phyloP scores from a whole-genome alignment of 257 asterid species.

The Solanum peruvianum region DNA sequence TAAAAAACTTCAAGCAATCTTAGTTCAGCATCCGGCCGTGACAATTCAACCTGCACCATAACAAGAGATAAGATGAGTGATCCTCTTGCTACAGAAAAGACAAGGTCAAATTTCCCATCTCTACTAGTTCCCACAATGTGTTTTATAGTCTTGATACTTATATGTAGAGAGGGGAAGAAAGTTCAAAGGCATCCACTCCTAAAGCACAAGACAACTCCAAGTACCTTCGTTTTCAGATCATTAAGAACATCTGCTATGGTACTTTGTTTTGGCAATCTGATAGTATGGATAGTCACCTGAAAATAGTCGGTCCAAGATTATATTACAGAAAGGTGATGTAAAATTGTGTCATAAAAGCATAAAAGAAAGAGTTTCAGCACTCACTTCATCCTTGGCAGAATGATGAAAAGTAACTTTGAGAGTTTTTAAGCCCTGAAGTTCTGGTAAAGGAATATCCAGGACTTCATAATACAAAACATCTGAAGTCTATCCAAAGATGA shows the following conservation, averaged over 20 bases:
- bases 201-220: not conserved
- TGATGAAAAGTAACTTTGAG: slow-evolving; percentile 83
- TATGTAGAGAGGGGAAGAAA: not conserved
- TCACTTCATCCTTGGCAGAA: slow-evolving; percentile 80
- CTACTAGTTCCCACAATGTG: not conserved
- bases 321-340: not conserved
- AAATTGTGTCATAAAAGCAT: not conserved
- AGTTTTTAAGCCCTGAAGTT: slow-evolving; percentile 82
- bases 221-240: slow-evolving; percentile 63
- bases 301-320: slow-evolving; percentile 7
- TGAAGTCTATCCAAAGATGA: slow-evolving; percentile 34
- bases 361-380: slow-evolving; percentile 4
- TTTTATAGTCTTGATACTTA: not conserved
- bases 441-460: slow-evolving; percentile 88
- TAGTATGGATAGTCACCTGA: slow-evolving; percentile 63
- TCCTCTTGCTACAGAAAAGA: not conserved
- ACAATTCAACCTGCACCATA: slow-evolving; percentile 59
- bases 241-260: slow-evolving; percentile 68
- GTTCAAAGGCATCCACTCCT: not conserved
- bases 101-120: not conserved
- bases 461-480: slow-evolving; percentile 91
- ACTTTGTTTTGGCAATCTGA: slow-evolving; percentile 76
- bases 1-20: slow-evolving; percentile 77
- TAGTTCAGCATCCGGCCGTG: slow-evolving; percentile 66
- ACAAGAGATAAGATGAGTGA: slow-evolving; percentile 1